Percentiles rank a stretch among this genome's conserved stretches.
Evolutionary conservation across 2,329 filamentous ascomycete species (phyloP).

Genomic region (Penicillium sp.): DNA sequence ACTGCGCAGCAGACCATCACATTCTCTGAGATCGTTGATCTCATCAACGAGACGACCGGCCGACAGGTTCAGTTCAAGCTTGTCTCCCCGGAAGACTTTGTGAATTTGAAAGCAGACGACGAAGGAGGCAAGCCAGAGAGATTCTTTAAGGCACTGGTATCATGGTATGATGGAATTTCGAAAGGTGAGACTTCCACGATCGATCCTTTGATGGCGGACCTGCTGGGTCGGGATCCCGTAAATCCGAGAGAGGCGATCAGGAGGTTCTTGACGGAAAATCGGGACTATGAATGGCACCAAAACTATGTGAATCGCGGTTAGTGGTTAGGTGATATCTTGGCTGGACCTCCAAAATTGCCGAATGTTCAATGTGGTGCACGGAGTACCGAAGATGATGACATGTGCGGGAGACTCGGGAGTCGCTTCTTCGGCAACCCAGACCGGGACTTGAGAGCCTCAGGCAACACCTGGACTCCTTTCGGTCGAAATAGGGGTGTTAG

Average conservation of each 20-base stretch:
- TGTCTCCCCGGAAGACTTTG: constrained; percentile 40
- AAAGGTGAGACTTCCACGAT: constrained; percentile 48
- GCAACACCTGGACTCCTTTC: neutral
- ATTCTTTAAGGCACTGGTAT: constrained; percentile 45
- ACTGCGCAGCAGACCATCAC: constrained; percentile 41
- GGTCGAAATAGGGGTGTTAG: neutral
- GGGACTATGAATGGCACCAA: constrained; percentile 49
- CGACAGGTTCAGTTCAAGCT: constrained; percentile 35
- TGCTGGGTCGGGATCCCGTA: constrained; percentile 49
- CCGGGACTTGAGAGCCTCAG: constrained; percentile 19
- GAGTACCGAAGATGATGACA: neutral
- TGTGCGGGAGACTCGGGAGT: constrained; percentile 3
- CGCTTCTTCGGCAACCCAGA: constrained; percentile 16
- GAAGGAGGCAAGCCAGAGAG: constrained; percentile 39
- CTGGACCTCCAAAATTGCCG: neutral
- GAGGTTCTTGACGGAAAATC: constrained; percentile 30
- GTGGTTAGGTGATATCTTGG: neutral
- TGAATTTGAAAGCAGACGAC: constrained; percentile 32
- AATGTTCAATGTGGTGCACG: neutral
- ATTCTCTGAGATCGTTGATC: constrained; percentile 37
- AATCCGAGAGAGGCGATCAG: constrained; percentile 40
- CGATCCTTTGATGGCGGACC: constrained; percentile 44
- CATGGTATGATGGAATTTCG: constrained; percentile 49
- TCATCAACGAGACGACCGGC: constrained; percentile 41
- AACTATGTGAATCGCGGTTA: constrained; percentile 38